phyloP scores from a whole-genome alignment of 306 rosid species.

The Prunus mongolica region DNA sequence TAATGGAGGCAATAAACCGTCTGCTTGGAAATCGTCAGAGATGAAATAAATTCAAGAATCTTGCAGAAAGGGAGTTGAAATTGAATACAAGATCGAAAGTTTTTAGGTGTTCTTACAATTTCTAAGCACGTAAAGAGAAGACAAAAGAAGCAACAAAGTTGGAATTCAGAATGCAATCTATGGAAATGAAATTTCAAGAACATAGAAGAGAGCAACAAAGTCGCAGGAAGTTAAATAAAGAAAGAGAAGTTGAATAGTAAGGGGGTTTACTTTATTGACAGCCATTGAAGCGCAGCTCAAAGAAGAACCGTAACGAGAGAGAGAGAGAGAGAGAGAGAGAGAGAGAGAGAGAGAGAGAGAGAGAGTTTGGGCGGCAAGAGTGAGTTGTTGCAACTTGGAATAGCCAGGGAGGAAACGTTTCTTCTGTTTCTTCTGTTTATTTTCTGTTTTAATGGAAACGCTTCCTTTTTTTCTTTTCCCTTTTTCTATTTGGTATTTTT shows the following conservation, averaged over 20 bases:
- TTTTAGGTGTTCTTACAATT: not conserved
- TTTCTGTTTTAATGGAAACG: not conserved
- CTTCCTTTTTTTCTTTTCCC: not conserved
- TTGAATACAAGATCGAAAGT: not conserved
- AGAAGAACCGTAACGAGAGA: not conserved
- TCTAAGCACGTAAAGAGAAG: conserved; percentile 8
- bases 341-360: not conserved
- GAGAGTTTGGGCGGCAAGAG: conserved; percentile 26
- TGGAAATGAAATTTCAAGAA: not conserved
- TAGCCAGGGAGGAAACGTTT: not conserved
- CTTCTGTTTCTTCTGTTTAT: not conserved
- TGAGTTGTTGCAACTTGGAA: not conserved
- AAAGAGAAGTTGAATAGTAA: not conserved
- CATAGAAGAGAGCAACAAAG: not conserved
- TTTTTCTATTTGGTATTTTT: too few species aligned
- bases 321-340: not conserved
- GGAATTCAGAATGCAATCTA: not conserved
- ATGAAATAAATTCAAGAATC: not conserved
- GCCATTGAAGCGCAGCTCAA: conserved; percentile 12
- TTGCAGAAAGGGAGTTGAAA: conserved; percentile 5
- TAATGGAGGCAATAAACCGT: not conserved
- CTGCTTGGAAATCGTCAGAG: not conserved
- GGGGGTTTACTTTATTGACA: conserved; percentile 8
- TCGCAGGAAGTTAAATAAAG: not conserved
- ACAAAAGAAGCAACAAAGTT: not conserved